Percentiles rank a stretch among this genome's conserved stretches.
Conservation (phyloP, 2,329 filamentous ascomycete genomes). For the Apiospora hydei region DNA sequence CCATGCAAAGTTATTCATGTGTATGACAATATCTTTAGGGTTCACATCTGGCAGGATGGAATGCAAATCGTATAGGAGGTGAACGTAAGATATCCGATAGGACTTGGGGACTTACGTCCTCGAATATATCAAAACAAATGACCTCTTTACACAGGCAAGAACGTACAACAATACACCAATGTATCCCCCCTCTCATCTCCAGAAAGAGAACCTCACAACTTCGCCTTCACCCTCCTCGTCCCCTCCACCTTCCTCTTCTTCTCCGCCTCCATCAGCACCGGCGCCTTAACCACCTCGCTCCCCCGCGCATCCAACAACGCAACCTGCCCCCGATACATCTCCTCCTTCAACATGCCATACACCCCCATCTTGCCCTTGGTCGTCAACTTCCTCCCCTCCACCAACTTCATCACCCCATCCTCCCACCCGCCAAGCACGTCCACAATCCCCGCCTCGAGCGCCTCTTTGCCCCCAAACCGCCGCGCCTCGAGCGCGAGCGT, state of each 20-base stretch:
- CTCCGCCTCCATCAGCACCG: conserved; percentile 54
- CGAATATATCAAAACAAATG: background rate
- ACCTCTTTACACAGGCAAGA: background rate
- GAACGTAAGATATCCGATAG: too few relatives aligned
- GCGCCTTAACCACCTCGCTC: conserved; percentile 25
- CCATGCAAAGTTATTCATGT: too few relatives aligned
- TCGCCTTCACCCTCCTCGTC: conserved; percentile 52
- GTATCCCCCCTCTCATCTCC: background rate
- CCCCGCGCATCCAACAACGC: conserved; percentile 57
- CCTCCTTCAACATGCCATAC: conserved; percentile 75
- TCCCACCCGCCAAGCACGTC: conserved; percentile 57
- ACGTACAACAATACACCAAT: background rate
- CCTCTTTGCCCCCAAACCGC: conserved; percentile 69
- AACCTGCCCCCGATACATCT: conserved; percentile 76
- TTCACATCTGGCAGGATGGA: too few relatives aligned
- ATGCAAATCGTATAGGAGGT: too few relatives aligned
- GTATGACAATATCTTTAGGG: too few relatives aligned
- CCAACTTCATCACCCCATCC: conserved; percentile 57
- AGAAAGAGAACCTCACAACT: background rate
- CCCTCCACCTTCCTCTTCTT: conserved; percentile 58
- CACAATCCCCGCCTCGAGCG: conserved; percentile 71
- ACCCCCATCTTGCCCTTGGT: conserved; percentile 70
- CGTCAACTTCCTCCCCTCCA: conserved; percentile 65
- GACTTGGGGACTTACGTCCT: too few relatives aligned
- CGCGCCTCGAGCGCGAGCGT: conserved; percentile 76